Conservation (phyloP, 176 grass and related monocot species). For the Oryza glumipatula region DNA sequence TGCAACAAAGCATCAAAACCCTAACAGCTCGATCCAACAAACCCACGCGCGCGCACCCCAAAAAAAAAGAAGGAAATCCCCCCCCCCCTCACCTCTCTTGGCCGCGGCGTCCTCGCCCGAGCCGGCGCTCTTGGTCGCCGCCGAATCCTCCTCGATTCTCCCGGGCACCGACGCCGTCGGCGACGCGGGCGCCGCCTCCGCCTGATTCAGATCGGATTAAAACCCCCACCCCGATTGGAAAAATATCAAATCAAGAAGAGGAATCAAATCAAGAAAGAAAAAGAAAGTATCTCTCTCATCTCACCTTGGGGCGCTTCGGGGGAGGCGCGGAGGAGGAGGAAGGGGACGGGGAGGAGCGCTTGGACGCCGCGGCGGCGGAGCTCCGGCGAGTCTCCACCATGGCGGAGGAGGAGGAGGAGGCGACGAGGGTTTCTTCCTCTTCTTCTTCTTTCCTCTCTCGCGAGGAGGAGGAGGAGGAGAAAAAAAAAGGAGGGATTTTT, state of each 20-base stretch:
- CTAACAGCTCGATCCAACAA: slow-evolving; percentile 35
- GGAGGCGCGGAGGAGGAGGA: slow-evolving; percentile 57
- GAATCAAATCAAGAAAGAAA: too few relatives aligned
- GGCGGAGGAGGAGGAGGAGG: slow-evolving; percentile 11
- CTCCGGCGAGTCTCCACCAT: slow-evolving; percentile 99
- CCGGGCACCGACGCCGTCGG: slow-evolving; percentile 49
- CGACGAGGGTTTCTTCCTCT: slow-evolving; percentile 39
- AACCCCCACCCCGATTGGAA: background rate
- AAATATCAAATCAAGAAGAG: slow-evolving; percentile 23
- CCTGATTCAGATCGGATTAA: slow-evolving; percentile 50
- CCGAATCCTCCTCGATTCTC: slow-evolving; percentile 44
- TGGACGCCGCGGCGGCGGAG: slow-evolving; percentile 63
- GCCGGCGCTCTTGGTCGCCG: slow-evolving; percentile 36
- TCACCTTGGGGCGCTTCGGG: slow-evolving; percentile 86
- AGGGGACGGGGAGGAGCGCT: slow-evolving; percentile 49
- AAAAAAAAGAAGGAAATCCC: slow-evolving; percentile 1
- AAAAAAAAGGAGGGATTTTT: background rate
- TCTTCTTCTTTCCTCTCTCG: slow-evolving; percentile 17
- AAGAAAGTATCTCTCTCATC: too few relatives aligned
- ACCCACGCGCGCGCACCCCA: slow-evolving; percentile 2
- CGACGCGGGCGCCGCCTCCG: slow-evolving; percentile 34
- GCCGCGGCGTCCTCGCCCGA: slow-evolving; percentile 30
- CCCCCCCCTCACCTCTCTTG: slow-evolving; percentile 38
- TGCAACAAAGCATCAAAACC: slow-evolving; percentile 50
- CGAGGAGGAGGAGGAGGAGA: background rate